Conservation (phyloP, 2,329 filamentous ascomycete genomes). For the Elsinoe fawcettii region DNA sequence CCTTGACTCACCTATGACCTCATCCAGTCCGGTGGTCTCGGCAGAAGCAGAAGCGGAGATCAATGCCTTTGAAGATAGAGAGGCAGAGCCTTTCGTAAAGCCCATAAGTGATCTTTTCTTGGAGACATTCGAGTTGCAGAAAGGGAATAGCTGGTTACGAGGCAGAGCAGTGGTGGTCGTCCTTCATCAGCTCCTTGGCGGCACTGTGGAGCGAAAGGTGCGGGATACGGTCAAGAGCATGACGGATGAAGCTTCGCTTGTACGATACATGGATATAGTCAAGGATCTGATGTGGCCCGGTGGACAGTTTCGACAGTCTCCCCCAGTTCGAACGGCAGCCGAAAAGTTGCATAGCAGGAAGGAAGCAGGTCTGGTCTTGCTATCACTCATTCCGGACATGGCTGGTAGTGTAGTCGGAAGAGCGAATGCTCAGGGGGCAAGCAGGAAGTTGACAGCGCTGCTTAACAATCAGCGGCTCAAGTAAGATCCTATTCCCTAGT, state of each 20-base stretch:
- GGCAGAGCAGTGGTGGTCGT: conserved; percentile 94
- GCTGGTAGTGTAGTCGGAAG: conserved; percentile 89
- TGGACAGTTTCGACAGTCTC: conserved; percentile 47
- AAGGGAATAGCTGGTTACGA: conserved; percentile 93
- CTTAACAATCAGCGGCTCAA: conserved; percentile 88
- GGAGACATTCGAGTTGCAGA: conserved; percentile 88
- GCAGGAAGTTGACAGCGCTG: conserved; percentile 78
- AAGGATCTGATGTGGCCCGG: conserved; percentile 74
- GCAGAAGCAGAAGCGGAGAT: conserved; percentile 88
- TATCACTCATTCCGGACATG: conserved; percentile 81
- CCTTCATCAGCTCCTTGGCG: conserved; percentile 87
- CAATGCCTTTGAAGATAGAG: conserved; percentile 82
- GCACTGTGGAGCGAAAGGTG: conserved; percentile 92
- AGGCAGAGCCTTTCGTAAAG: conserved; percentile 92
- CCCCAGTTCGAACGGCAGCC: conserved; percentile 52
- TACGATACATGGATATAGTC: conserved; percentile 67
- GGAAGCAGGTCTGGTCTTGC: conserved; percentile 83
- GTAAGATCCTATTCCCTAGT: conserved; percentile 43
- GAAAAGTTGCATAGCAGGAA: conserved; percentile 75
- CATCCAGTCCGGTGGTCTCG: conserved; percentile 25
- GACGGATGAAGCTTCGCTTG: conserved; percentile 67
- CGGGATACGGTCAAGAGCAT: conserved; percentile 71
- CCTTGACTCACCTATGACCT: conserved; percentile 35
- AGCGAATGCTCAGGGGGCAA: conserved; percentile 83
- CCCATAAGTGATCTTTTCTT: conserved; percentile 97